These are phyloP conservation scores for Exsudoporus frostii DNA, from an alignment of 768 basidiomycete genomes.

Conservation along the genomic window DNA sequence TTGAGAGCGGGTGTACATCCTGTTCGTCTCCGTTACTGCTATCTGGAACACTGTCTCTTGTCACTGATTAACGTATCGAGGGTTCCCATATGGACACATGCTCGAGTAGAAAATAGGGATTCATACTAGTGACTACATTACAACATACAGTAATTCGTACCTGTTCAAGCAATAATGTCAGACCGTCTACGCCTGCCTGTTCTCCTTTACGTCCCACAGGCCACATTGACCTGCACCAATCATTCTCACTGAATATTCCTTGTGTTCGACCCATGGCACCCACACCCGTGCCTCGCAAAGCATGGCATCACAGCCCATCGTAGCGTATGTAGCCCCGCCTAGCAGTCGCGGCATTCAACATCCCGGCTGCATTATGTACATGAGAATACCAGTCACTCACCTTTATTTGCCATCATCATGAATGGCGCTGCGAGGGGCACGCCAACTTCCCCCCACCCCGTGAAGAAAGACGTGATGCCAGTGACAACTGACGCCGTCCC, in stretches of 20 bases:
- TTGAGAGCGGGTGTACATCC: not conserved
- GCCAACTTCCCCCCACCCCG: not conserved
- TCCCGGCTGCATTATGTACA: too few species aligned
- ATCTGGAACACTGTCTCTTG: not conserved
- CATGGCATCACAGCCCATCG: not conserved
- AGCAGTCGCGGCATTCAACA: not conserved
- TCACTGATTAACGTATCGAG: too few species aligned
- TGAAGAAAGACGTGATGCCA: not conserved
- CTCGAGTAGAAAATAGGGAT: too few species aligned
- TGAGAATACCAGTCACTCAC: not conserved
- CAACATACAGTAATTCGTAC: too few species aligned
- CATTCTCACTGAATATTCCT: conserved; percentile 17
- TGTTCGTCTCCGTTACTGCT: not conserved
- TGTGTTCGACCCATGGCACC: conserved; percentile 23
- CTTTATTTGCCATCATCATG: conserved; percentile 7
- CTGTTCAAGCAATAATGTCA: too few species aligned
- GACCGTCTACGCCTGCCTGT: conserved; percentile 4
- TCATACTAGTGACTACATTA: too few species aligned
- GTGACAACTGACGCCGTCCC: conserved; percentile 22
- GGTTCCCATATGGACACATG: too few species aligned
- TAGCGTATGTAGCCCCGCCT: conserved; percentile 12
- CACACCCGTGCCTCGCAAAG: conserved; percentile 20
- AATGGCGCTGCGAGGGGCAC: conserved; percentile 6
- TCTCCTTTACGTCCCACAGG: conserved; percentile 18
- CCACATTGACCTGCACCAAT: not conserved